Conservation (phyloP, 805 yeast genomes). For the Yarrowia keelungensis region DNA sequence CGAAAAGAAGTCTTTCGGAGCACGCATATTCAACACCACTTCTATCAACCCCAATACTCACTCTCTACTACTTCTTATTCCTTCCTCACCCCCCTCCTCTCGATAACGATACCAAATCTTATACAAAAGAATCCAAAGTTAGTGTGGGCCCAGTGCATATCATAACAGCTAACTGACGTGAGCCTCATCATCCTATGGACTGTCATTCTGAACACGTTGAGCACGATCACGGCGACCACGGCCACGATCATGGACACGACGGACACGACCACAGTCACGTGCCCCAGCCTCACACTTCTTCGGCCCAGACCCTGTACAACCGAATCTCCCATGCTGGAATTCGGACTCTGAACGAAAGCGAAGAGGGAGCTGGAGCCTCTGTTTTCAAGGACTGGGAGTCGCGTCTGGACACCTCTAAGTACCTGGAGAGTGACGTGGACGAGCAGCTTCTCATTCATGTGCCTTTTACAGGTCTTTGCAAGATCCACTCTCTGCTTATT, state of each 20-base stretch:
- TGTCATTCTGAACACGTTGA: conserved; percentile 36
- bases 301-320: conserved; percentile 62
- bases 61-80: too few relatives aligned
- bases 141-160: conserved; percentile 14
- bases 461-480: conserved; percentile 80
- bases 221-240: conserved; percentile 34
- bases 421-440: conserved; percentile 76
- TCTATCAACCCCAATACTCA: too few relatives aligned
- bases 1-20: too few relatives aligned
- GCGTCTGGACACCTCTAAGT: conserved; percentile 56
- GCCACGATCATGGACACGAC: conserved; percentile 53
- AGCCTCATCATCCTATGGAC: conserved; percentile 2
- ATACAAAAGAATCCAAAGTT: conserved; percentile 17
- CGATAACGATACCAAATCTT: conserved; percentile 35
- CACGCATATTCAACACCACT: too few relatives aligned
- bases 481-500: conserved; percentile 73
- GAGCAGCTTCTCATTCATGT: conserved; percentile 76
- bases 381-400: conserved; percentile 63
- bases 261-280: conserved; percentile 57
- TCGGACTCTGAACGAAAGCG: conserved; percentile 67
- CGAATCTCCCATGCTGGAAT: conserved; percentile 67
- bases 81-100: neutral
- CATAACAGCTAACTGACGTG: neutral
- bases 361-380: conserved; percentile 57
- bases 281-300: conserved; percentile 71